phyloP scores from a whole-genome alignment of 2,329 filamentous ascomycete genomes.

The Sclerotinia sclerotiorum region DNA sequence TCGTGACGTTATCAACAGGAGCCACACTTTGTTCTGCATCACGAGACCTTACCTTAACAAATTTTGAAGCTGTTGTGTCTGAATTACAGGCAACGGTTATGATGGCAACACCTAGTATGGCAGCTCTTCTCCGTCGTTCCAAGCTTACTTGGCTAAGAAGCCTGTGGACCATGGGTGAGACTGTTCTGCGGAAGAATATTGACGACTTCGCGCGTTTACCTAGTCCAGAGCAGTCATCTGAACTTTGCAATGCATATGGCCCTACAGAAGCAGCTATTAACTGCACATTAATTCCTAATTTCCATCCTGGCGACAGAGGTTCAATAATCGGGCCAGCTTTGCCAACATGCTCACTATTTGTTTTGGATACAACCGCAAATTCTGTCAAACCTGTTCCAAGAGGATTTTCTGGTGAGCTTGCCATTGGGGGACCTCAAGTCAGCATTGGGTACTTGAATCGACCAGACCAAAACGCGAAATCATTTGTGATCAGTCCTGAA shows the following conservation, averaged over 20 bases:
- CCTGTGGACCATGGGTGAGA: slow-evolving; percentile 14
- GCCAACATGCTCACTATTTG: background rate
- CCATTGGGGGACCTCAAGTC: slow-evolving; percentile 26
- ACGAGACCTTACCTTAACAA: slow-evolving; percentile 9
- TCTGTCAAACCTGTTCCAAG: slow-evolving; percentile 25
- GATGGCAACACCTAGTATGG: slow-evolving; percentile 19
- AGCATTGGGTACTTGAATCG: slow-evolving; percentile 25
- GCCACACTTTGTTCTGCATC: slow-evolving; percentile 17
- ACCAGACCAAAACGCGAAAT: slow-evolving; percentile 21
- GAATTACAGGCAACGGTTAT: slow-evolving; percentile 16
- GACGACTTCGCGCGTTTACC: slow-evolving; percentile 5
- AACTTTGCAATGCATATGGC: slow-evolving; percentile 19
- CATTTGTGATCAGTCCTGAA: slow-evolving; percentile 28
- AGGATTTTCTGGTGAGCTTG: slow-evolving; percentile 26
- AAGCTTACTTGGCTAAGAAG: background rate
- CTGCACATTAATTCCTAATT: slow-evolving; percentile 6
- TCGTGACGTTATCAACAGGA: slow-evolving; percentile 27
- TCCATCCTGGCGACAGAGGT: slow-evolving; percentile 1
- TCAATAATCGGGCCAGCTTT: slow-evolving; percentile 14
- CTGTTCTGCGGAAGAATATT: slow-evolving; percentile 18
- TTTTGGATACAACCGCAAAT: background rate
- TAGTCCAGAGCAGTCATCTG: background rate
- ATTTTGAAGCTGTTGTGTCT: slow-evolving; percentile 12
- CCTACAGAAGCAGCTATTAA: slow-evolving; percentile 14
- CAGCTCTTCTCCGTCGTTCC: slow-evolving; percentile 9